Conservation (phyloP, 192 early-diverging fungal genomes). For the Backusella macrospora region DNA sequence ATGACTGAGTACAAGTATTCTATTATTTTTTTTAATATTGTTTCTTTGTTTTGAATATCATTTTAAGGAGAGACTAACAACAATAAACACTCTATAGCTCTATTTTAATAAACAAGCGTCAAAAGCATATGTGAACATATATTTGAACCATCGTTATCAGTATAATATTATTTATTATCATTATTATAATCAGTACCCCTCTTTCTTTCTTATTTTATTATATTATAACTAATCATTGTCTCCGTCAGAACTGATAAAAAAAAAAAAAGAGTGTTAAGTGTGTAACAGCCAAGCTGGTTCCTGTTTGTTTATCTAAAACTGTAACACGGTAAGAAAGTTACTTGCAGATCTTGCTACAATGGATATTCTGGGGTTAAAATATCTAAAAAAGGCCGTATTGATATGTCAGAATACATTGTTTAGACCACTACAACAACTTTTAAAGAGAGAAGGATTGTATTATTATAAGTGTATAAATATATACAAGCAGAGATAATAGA, state of each 20-base stretch:
- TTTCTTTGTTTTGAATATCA: not conserved
- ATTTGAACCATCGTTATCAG: too few relatives aligned
- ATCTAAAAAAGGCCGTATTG: not conserved
- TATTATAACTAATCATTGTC: conserved; percentile 2
- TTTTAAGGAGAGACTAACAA: not conserved
- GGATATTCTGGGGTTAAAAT: not conserved
- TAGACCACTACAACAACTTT: not conserved
- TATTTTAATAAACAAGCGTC: not conserved
- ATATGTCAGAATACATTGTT: not conserved
- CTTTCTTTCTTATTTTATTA: not conserved
- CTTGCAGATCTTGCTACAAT: conserved; percentile 13
- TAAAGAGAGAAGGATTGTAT: not conserved
- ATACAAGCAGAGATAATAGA: too few relatives aligned
- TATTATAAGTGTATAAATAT: too few relatives aligned
- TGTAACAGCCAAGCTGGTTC: not conserved
- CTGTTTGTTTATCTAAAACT: not conserved
- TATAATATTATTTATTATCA: too few relatives aligned
- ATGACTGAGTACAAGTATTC: not conserved
- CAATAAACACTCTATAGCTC: not conserved
- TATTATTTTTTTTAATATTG: too few relatives aligned
- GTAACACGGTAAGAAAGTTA: not conserved
- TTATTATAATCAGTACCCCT: not conserved
- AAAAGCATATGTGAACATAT: too few relatives aligned
- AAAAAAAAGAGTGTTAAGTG: not conserved
- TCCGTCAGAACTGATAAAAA: not conserved